Evolutionary conservation across 371 early-diverging fungal species (phyloP).

Genomic region (Mucor saturninus): DNA sequence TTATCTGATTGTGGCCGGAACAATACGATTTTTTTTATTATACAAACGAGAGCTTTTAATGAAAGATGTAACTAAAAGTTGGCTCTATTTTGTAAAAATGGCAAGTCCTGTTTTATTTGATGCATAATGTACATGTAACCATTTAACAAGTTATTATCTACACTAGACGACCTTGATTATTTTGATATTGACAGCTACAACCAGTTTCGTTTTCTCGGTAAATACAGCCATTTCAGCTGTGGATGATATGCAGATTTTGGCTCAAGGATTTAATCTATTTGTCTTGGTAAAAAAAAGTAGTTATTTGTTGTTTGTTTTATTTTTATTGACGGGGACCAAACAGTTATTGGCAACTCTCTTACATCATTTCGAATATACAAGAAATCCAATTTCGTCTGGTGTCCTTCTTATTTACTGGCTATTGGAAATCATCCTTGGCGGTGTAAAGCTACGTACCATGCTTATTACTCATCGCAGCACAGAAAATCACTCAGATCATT

Average conservation of each 20-base stretch:
- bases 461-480: constrained; percentile 35
- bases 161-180: constrained; percentile 35
- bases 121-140: not conserved
- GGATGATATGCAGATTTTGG: constrained; percentile 39
- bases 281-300: constrained; percentile 29
- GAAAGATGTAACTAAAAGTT: constrained; percentile 44
- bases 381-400: constrained; percentile 68
- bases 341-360: constrained; percentile 60
- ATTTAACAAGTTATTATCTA: not conserved
- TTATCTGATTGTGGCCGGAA: constrained; percentile 58
- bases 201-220: constrained; percentile 21
- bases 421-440: constrained; percentile 50
- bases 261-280: constrained; percentile 32
- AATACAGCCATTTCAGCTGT: constrained; percentile 23
- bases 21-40: constrained; percentile 51
- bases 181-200: constrained; percentile 27
- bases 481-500: constrained; percentile 35
- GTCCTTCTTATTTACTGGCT: constrained; percentile 83
- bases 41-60: constrained; percentile 39
- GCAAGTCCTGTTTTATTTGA: constrained; percentile 31
- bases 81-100: constrained; percentile 62
- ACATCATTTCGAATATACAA: constrained; percentile 72
- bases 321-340: constrained; percentile 2
- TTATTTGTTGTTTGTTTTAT: constrained; percentile 1
- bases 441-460: constrained; percentile 66